Evolutionary conservation across 1,284 basidiomycete species (phyloP).

Genomic region (Phellopilus nigrolimitatus): DNA sequence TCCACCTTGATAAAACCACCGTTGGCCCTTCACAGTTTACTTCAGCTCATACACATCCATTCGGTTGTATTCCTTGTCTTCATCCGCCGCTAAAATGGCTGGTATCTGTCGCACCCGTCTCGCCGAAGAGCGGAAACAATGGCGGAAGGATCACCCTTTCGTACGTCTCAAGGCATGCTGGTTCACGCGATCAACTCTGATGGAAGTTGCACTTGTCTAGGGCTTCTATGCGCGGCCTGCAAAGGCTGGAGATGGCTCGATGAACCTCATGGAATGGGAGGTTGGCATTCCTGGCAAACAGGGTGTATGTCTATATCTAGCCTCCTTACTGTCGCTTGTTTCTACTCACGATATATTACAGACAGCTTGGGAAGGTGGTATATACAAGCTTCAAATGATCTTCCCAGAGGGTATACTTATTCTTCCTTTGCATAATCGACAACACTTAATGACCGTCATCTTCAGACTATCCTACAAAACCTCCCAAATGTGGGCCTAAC

Average conservation of each 20-base stretch:
- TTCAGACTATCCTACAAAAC: slow-evolving; percentile 90
- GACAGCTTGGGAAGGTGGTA: slow-evolving; percentile 96
- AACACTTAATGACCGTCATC: slow-evolving; percentile 15
- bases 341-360: slow-evolving; percentile 36
- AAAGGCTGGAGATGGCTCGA: slow-evolving; percentile 86
- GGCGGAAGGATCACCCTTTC: slow-evolving; percentile 98
- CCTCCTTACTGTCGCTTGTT: slow-evolving; percentile 18
- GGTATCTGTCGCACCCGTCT: slow-evolving; percentile 82
- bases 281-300: slow-evolving; percentile 90
- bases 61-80: not conserved
- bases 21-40: too few species aligned
- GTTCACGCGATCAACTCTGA: slow-evolving; percentile 5
- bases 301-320: slow-evolving; percentile 49
- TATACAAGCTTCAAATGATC: slow-evolving; percentile 90
- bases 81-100: slow-evolving; percentile 49
- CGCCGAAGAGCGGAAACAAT: slow-evolving; percentile 97
- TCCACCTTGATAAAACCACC: too few species aligned
- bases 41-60: not conserved
- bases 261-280: slow-evolving; percentile 98
- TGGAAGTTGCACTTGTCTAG: slow-evolving; percentile 38
- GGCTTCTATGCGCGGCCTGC: slow-evolving; percentile 94
- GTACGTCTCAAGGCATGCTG: slow-evolving; percentile 49
- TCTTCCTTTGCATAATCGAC: slow-evolving; percentile 13
- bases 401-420: slow-evolving; percentile 83
- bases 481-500: slow-evolving; percentile 77